phyloP scores from a whole-genome alignment of 163 green algal genomes.

The Coccomyxa subellipsoidea region DNA sequence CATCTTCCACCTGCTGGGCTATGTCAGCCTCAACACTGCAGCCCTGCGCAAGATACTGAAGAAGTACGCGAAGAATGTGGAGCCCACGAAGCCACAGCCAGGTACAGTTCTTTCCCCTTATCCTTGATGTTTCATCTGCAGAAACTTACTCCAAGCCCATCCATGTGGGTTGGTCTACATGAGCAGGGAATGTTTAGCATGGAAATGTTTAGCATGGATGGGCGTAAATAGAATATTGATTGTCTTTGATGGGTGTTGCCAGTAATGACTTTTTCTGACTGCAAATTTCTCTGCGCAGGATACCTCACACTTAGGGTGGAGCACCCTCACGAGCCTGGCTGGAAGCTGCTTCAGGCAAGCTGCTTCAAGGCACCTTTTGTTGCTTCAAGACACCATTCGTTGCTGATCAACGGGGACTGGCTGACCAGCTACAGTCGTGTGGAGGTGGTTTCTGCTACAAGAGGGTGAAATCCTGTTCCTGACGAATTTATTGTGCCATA shows the following conservation, averaged over 20 bases:
- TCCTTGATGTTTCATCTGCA: too few relatives aligned
- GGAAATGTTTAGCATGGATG: too few relatives aligned
- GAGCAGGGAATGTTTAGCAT: too few relatives aligned
- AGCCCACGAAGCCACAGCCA: slow-evolving; percentile 16
- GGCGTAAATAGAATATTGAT: too few relatives aligned
- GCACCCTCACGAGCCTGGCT: slow-evolving; percentile 25
- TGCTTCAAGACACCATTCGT: not conserved
- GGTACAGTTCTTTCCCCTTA: not conserved
- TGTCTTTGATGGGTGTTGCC: too few relatives aligned
- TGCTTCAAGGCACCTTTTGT: not conserved
- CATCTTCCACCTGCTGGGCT: slow-evolving; percentile 35
- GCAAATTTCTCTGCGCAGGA: not conserved
- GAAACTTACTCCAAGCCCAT: too few relatives aligned
- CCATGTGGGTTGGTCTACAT: too few relatives aligned
- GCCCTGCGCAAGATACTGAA: slow-evolving; percentile 52
- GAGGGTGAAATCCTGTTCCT: too few relatives aligned
- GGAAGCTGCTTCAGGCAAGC: slow-evolving; percentile 20
- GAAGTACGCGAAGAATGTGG: slow-evolving; percentile 39
- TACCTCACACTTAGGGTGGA: slow-evolving; percentile 23
- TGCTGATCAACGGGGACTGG: not conserved
- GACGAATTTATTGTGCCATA: not conserved
- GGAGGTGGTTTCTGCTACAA: too few relatives aligned
- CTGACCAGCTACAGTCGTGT: too few relatives aligned
- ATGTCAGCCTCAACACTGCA: slow-evolving; percentile 47
- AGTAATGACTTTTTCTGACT: not conserved